These are phyloP conservation scores for Colletotrichum neosansevieriae DNA, from an alignment of 2,329 filamentous ascomycete genomes.

Conservation along the genomic window DNA sequence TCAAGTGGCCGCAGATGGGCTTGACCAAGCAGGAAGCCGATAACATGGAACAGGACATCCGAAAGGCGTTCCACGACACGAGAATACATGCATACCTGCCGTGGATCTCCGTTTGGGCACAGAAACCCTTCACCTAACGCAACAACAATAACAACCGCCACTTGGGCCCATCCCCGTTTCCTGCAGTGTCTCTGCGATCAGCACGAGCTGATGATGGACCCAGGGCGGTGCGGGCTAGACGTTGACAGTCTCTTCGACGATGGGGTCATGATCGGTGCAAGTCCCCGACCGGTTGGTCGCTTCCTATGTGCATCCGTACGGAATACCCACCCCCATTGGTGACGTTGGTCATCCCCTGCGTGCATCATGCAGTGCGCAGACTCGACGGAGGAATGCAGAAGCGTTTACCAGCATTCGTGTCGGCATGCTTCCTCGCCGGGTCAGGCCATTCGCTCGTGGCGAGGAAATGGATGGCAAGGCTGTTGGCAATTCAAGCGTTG, in stretches of 20 bases:
- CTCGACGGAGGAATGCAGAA: neutral
- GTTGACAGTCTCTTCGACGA: too few species aligned
- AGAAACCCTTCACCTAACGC: conserved; percentile 47
- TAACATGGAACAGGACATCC: conserved; percentile 47
- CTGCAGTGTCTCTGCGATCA: neutral
- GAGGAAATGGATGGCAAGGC: neutral
- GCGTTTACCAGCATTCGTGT: conserved; percentile 14
- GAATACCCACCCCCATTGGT: neutral
- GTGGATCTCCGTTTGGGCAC: conserved; percentile 54
- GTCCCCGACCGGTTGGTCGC: too few species aligned
- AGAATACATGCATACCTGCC: conserved; percentile 50
- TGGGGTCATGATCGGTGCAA: too few species aligned
- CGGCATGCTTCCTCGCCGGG: neutral
- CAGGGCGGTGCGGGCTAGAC: too few species aligned
- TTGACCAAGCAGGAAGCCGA: conserved; percentile 51
- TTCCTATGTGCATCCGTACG: too few species aligned
- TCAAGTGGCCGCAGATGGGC: conserved; percentile 47
- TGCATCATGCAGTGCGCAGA: neutral
- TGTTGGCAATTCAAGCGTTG: neutral
- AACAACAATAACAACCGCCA: neutral
- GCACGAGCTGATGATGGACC: neutral
- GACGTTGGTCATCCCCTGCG: neutral
- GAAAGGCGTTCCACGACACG: conserved; percentile 49
- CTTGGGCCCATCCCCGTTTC: neutral
- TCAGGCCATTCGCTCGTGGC: neutral